Conservation (phyloP, 148 eudicot genomes). For the Silene conica region DNA sequence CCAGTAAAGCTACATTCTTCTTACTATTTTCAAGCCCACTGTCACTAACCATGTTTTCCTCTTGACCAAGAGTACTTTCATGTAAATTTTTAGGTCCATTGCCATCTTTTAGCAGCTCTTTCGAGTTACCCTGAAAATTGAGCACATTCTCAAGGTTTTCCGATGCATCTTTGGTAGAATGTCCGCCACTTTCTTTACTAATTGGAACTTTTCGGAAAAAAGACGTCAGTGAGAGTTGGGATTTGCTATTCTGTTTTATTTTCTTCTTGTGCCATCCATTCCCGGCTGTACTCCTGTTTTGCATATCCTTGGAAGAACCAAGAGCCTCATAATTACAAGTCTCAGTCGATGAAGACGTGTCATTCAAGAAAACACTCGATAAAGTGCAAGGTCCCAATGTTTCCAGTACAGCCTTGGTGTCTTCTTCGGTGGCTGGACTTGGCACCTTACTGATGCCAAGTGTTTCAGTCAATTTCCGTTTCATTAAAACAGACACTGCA, state of each 20-base stretch:
- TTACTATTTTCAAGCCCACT: slow-evolving; percentile 39
- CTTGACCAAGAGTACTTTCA: slow-evolving; percentile 29
- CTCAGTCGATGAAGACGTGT: slow-evolving; percentile 10
- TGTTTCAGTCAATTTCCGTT: slow-evolving; percentile 49
- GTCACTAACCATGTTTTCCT: slow-evolving; percentile 21
- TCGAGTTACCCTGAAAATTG: slow-evolving; percentile 18
- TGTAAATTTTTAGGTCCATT: slow-evolving; percentile 17
- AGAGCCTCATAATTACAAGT: background rate
- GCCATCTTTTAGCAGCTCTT: slow-evolving; percentile 21
- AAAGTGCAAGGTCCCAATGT: slow-evolving; percentile 21
- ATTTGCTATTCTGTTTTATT: slow-evolving; percentile 50
- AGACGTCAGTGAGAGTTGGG: slow-evolving; percentile 80
- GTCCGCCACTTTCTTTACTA: slow-evolving; percentile 16
- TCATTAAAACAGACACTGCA: slow-evolving; percentile 73
- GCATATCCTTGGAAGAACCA: slow-evolving; percentile 8
- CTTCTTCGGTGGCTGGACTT: slow-evolving; percentile 28
- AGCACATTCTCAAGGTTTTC: slow-evolving; percentile 30
- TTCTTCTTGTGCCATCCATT: slow-evolving; percentile 49
- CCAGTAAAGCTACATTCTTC: slow-evolving; percentile 53
- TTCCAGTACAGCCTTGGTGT: slow-evolving; percentile 14
- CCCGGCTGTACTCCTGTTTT: slow-evolving; percentile 19
- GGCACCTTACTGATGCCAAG: slow-evolving; percentile 28
- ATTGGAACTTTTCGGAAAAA: slow-evolving; percentile 57
- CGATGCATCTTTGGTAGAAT: slow-evolving; percentile 23
- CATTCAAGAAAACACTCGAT: slow-evolving; percentile 21